Evolutionary conservation across 2,329 filamentous ascomycete species (phyloP).

Genomic region (Phialophora macrospora): DNA sequence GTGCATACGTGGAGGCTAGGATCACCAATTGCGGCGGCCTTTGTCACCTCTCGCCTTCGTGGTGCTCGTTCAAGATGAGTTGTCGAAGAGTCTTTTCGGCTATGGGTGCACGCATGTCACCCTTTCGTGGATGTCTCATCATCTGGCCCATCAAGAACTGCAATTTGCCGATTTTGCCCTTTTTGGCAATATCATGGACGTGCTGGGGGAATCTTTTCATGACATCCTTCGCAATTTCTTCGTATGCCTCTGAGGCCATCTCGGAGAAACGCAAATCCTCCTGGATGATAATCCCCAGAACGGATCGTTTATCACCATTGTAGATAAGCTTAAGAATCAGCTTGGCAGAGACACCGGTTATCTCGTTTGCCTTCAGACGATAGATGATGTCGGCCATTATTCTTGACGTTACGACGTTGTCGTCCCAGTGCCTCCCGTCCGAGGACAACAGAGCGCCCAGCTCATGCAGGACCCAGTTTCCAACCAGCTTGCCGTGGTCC

Average conservation of each 20-base stretch:
- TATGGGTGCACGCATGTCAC: slow-evolving; percentile 65
- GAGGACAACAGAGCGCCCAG: slow-evolving; percentile 67
- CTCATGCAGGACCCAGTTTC: slow-evolving; percentile 77
- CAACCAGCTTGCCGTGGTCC: slow-evolving; percentile 55
- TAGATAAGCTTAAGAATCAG: slow-evolving; percentile 62
- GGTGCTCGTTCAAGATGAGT: slow-evolving; percentile 9
- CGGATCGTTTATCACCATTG: slow-evolving; percentile 54
- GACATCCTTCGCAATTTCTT: slow-evolving; percentile 58
- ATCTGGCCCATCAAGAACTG: slow-evolving; percentile 73
- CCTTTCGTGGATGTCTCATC: slow-evolving; percentile 65
- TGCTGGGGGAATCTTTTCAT: slow-evolving; percentile 61
- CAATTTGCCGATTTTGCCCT: slow-evolving; percentile 67
- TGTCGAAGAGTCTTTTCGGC: slow-evolving; percentile 59
- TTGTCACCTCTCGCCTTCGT: neutral
- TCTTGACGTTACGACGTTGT: slow-evolving; percentile 47
- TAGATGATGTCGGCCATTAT: slow-evolving; percentile 54
- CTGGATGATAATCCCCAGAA: slow-evolving; percentile 61
- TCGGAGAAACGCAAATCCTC: slow-evolving; percentile 62
- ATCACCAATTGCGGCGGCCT: neutral
- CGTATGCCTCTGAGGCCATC: slow-evolving; percentile 62
- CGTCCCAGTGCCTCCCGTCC: slow-evolving; percentile 54
- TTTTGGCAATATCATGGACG: slow-evolving; percentile 63
- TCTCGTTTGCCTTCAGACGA: slow-evolving; percentile 50
- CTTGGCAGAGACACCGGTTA: slow-evolving; percentile 65
- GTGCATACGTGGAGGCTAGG: neutral